A percentile compares a stretch with the other conserved stretches of the same genome.
phyloP scores from a whole-genome alignment of 78 protist genomes.

The Thecamonas trahens region DNA sequence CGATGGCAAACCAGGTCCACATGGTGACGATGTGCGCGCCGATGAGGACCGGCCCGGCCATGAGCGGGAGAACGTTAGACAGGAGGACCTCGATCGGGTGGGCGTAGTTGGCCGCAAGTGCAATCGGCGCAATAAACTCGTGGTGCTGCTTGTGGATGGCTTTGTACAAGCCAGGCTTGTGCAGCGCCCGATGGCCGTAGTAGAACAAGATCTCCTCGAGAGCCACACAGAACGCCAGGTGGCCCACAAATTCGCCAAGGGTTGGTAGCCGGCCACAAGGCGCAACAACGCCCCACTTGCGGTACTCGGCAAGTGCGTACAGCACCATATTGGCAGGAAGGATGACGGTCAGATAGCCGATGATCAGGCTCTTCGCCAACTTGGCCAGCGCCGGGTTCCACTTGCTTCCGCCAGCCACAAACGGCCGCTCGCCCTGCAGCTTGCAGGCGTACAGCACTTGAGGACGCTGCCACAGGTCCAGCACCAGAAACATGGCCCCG shows the following conservation, averaged over 20 bases:
- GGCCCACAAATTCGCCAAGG: background rate
- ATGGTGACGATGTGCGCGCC: background rate
- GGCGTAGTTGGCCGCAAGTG: background rate
- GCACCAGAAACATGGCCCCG: too few relatives aligned
- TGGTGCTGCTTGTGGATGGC: slow-evolving; percentile 6
- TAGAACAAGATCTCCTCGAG: slow-evolving; percentile 5
- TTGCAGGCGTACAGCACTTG: too few relatives aligned
- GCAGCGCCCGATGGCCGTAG: slow-evolving; percentile 2
- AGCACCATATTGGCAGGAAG: background rate
- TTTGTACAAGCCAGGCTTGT: background rate
- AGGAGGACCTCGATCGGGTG: slow-evolving; percentile 7
- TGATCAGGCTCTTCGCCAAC: too few relatives aligned
- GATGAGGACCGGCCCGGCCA: background rate
- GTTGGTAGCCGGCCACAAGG: background rate
- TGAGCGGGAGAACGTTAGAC: background rate
- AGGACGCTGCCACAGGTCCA: too few relatives aligned
- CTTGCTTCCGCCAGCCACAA: too few relatives aligned
- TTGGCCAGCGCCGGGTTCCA: too few relatives aligned
- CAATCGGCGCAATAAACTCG: slow-evolving; percentile 6
- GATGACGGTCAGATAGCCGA: too few relatives aligned
- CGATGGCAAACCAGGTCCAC: background rate
- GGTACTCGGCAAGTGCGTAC: background rate
- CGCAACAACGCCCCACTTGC: background rate
- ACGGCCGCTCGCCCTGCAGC: too few relatives aligned
- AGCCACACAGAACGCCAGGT: background rate